Percentiles rank a stretch among this genome's conserved stretches.
Conservation (phyloP, 2,329 filamentous ascomycete genomes). For the Pochonia chlamydosporia region DNA sequence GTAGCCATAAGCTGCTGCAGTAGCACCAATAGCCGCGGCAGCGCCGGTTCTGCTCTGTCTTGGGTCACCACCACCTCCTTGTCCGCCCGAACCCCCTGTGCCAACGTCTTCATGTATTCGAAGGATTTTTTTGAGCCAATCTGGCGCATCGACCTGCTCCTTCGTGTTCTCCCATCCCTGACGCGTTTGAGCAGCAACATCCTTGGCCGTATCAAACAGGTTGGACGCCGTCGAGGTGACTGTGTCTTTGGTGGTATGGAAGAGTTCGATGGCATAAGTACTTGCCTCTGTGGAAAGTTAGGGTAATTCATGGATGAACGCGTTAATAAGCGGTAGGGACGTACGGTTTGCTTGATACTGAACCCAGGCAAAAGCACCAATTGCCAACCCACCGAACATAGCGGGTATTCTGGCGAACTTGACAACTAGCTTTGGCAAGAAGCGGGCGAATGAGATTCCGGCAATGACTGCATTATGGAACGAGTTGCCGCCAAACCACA, state of each 20-base stretch:
- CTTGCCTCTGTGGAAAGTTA: conserved; percentile 37
- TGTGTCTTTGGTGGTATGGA: conserved; percentile 66
- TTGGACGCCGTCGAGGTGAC: conserved; percentile 63
- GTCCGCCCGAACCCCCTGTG: conserved; percentile 42
- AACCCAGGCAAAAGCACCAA: conserved; percentile 84
- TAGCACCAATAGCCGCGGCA: conserved; percentile 62
- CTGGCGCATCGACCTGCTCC: conserved; percentile 61
- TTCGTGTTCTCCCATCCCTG: conserved; percentile 80
- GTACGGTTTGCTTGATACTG: conserved; percentile 91
- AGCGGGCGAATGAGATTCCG: conserved; percentile 57
- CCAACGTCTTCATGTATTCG: conserved; percentile 55
- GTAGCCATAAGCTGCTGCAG: conserved; percentile 74
- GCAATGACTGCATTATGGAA: conserved; percentile 73
- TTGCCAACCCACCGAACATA: conserved; percentile 81
- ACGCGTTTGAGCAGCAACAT: conserved; percentile 71
- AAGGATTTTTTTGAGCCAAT: conserved; percentile 76
- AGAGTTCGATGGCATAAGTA: conserved; percentile 55
- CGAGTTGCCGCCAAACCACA: conserved; percentile 75
- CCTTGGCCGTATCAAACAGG: conserved; percentile 66
- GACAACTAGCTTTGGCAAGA: conserved; percentile 80
- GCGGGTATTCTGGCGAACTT: conserved; percentile 87
- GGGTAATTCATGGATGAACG: conserved; percentile 4
- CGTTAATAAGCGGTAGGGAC: conserved; percentile 26
- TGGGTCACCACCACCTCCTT: conserved; percentile 43
- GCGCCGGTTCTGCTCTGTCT: conserved; percentile 55